phyloP scores from a whole-genome alignment of 495 filamentous ascomycete genomes.

The Bathelium albidoporum region DNA sequence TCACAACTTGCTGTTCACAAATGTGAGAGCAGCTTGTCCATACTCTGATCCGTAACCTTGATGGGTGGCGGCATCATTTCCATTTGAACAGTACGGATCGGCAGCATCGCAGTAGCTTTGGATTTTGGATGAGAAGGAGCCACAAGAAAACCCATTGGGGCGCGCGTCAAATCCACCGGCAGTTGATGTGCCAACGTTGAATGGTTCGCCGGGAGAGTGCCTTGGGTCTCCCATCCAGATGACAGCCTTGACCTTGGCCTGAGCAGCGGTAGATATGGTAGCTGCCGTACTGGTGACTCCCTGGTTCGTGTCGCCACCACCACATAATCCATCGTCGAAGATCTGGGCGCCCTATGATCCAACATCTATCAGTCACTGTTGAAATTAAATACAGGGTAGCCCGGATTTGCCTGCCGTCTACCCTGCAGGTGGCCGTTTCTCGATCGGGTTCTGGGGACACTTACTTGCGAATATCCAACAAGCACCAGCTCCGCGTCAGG shows the following conservation, averaged over 20 bases:
- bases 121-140: constrained; percentile 8
- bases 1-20: constrained; percentile 18
- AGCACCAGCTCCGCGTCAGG: constrained; percentile 15
- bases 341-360: constrained; percentile 13
- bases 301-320: constrained; percentile 14
- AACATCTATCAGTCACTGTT: too few relatives aligned
- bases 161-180: constrained; percentile 15
- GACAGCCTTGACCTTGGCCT: constrained; percentile 16
- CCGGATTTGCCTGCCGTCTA: too few relatives aligned
- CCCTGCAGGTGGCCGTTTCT: too few relatives aligned
- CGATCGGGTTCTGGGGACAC: not conserved
- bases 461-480: constrained; percentile 13
- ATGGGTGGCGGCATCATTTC: constrained; percentile 15
- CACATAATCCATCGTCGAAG: constrained; percentile 14
- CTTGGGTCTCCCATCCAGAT: constrained; percentile 16
- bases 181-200: constrained; percentile 12
- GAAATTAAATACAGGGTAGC: too few relatives aligned
- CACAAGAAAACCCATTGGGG: constrained; percentile 8
- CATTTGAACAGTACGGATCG: constrained; percentile 20
- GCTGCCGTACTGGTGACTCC: constrained; percentile 13
- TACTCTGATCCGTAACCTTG: constrained; percentile 16
- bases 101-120: constrained; percentile 17
- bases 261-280: constrained; percentile 8
- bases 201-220: constrained; percentile 7
- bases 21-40: constrained; percentile 38